Percentiles rank a stretch among this genome's conserved stretches.
These are phyloP conservation scores for Coniochaeta ligniaria DNA, from an alignment of 2,329 filamentous ascomycete genomes.

Conservation along the genomic window DNA sequence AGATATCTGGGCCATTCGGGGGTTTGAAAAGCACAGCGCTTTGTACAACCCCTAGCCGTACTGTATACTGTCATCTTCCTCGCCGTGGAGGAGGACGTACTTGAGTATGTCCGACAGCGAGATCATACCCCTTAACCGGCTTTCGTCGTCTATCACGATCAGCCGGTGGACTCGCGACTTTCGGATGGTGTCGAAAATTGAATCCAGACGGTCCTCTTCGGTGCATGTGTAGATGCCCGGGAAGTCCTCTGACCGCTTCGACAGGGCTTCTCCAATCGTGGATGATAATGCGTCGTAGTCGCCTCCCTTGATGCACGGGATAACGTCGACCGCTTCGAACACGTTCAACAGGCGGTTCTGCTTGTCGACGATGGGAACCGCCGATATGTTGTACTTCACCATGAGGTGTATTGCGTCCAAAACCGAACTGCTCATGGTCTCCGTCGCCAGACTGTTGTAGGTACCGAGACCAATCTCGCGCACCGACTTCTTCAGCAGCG, in stretches of 20 bases:
- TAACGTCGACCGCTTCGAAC: slow-evolving; percentile 96
- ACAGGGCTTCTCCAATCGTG: slow-evolving; percentile 80
- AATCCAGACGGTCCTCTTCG: slow-evolving; percentile 83
- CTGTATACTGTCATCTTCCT: slow-evolving; percentile 42
- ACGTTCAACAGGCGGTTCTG: slow-evolving; percentile 80
- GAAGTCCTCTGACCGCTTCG: slow-evolving; percentile 83
- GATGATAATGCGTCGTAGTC: slow-evolving; percentile 85
- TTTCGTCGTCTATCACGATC: slow-evolving; percentile 86
- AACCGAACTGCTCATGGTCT: slow-evolving; percentile 82
- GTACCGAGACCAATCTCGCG: slow-evolving; percentile 80
- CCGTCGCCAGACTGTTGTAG: slow-evolving; percentile 68
- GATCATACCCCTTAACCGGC: slow-evolving; percentile 78
- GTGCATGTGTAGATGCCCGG: slow-evolving; percentile 96
- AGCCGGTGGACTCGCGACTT: slow-evolving; percentile 91
- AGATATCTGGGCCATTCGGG: background rate
- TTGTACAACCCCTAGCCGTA: slow-evolving; percentile 2
- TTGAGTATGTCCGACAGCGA: slow-evolving; percentile 95
- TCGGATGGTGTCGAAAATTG: slow-evolving; percentile 93
- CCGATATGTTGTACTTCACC: slow-evolving; percentile 89
- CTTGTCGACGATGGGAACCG: slow-evolving; percentile 83
- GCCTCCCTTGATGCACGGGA: slow-evolving; percentile 88
- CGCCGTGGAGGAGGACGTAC: slow-evolving; percentile 80
- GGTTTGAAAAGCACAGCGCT: background rate
- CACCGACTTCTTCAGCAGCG: slow-evolving; percentile 80
- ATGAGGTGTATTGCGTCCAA: slow-evolving; percentile 92